These are phyloP conservation scores for Solanum chiquidenum DNA, from an alignment of 257 asterid species.

Conservation along the genomic window DNA sequence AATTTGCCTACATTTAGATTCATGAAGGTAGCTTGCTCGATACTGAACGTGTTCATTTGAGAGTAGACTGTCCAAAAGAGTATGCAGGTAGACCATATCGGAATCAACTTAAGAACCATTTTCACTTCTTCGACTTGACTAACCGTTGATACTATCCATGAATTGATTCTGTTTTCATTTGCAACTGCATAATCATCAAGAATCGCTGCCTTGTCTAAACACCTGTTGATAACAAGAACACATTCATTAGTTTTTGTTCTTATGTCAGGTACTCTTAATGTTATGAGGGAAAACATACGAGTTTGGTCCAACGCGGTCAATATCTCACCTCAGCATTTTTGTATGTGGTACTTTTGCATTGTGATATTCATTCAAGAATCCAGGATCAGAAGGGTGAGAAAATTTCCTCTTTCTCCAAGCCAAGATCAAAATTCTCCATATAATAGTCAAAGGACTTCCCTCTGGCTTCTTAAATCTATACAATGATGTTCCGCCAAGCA, in stretches of 20 bases:
- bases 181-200: conserved; percentile 13
- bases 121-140: conserved; percentile 80
- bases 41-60: conserved; percentile 80
- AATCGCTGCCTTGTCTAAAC: conserved; percentile 74
- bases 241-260: neutral
- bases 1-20: conserved; percentile 39
- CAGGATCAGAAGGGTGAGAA: conserved; percentile 26
- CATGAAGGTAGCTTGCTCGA: conserved; percentile 91
- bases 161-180: neutral
- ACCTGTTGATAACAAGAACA: conserved; percentile 22
- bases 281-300: neutral
- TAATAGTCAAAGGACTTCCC: conserved; percentile 9
- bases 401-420: conserved; percentile 1
- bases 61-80: conserved; percentile 88
- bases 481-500: neutral
- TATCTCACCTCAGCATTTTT: conserved; percentile 32
- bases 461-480: conserved; percentile 7
- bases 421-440: neutral
- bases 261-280: neutral
- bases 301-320: neutral
- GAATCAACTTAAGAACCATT: conserved; percentile 69
- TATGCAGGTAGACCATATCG: conserved; percentile 85
- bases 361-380: conserved; percentile 46
- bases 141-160: conserved; percentile 36
- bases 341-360: conserved; percentile 44